Base-by-base conservation (phyloP, 306 rosid species). In the Pyrus communis region DNA sequence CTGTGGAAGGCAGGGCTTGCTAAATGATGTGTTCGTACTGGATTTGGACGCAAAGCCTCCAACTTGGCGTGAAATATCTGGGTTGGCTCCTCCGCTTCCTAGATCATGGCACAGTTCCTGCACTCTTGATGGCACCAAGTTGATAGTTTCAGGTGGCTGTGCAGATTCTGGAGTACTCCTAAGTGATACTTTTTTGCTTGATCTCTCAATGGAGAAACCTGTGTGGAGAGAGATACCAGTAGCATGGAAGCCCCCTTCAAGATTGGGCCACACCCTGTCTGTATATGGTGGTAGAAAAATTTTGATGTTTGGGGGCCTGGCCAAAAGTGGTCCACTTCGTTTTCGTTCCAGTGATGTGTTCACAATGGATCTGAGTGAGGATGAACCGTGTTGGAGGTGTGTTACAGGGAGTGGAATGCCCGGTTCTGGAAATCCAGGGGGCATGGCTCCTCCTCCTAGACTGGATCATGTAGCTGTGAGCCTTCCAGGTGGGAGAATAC, bases 101-200 rank as follows among this genome's bases (percentile, higher is more conserved):
- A 88, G 99, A 89, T 96, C 99, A 73, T 96, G 99, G 99, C 99
- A 96, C 69, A 96, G 98, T 80, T 96, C 99, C 31, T 96, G 99
- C 78, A 96, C 98, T 54, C 98, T 96, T 71, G 99, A 96, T 79
- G 99, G 98, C 75, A 92, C 98, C 69, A 96, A 96, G 89, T 84
- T 96, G 87, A 96, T 96, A 78, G 99, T 92, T 83, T 96, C 99
- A 23, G 99, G 99, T 70, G 99, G 99, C 68, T 96, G 99, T 80
- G 97, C 99, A 31, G 99, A 96, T 85, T 92, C 99, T 45, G 99
- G 99, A 74, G 99, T 96, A 76, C 97, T 96, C 38, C 91, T 96
- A 69, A 96, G 97, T 40, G 99, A 96, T 71, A 96, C 98, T 62
- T 96, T 92, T 79, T 93, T 91, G 68, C 99, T 96, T 78, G 99